A percentile compares a stretch with the other conserved stretches of the same genome.
These are phyloP conservation scores for Coniochaeta ligniaria DNA, from an alignment of 2,329 filamentous ascomycete genomes.

Conservation along the genomic window DNA sequence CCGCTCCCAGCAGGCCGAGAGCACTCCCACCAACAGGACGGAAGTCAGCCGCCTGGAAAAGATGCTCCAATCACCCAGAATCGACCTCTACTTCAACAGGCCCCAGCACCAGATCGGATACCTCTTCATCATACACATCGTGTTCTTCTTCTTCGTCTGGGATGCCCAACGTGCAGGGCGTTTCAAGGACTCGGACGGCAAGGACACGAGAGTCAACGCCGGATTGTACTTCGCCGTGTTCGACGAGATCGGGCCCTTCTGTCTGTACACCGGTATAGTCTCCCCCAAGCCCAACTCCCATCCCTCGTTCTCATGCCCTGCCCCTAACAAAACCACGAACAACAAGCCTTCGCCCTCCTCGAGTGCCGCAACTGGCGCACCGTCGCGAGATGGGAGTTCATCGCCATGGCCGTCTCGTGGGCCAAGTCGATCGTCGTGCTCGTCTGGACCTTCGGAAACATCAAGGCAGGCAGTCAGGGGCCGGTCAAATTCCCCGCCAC, in stretches of 20 bases:
- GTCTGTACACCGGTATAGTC: not conserved
- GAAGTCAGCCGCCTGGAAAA: not conserved
- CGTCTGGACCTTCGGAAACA: not conserved
- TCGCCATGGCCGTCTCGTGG: not conserved
- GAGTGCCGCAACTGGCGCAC: not conserved
- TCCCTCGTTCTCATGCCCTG: not conserved
- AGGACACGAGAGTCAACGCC: not conserved
- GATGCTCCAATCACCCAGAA: not conserved
- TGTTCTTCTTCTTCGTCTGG: not conserved
- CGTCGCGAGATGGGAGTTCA: not conserved
- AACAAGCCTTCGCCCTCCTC: not conserved
- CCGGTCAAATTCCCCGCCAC: not conserved
- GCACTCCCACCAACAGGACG: not conserved
- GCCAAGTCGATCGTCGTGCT: not conserved
- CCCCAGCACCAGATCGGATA: not conserved
- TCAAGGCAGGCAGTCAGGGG: not conserved
- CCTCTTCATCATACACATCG: not conserved
- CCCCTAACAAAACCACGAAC: not conserved
- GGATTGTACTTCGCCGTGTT: not conserved
- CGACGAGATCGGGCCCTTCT: not conserved
- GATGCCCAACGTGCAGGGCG: not conserved
- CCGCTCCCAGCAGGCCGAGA: not conserved
- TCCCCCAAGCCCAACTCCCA: not conserved
- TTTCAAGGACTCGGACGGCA: not conserved
- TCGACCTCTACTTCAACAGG: not conserved